phyloP scores from a whole-genome alignment of 345 rosid genomes.

The Populus nigra region DNA sequence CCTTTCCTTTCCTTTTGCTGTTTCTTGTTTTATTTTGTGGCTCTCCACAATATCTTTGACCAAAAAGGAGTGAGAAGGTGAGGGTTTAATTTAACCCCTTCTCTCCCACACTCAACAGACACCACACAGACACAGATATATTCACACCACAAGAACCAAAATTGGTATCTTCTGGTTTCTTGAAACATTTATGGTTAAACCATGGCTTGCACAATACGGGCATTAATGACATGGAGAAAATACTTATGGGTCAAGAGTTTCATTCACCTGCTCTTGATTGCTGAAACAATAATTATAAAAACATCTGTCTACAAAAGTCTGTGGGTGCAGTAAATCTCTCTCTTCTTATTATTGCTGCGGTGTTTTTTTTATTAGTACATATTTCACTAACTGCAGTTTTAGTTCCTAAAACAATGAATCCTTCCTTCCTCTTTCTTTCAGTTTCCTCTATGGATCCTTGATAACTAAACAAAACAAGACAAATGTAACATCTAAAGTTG shows the following conservation, averaged over 20 bases:
- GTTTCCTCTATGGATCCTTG: not conserved
- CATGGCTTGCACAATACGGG: constrained; percentile 33
- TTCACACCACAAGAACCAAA: constrained; percentile 2
- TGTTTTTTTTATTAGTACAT: not conserved
- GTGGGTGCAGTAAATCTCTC: not conserved
- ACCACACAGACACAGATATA: not conserved
- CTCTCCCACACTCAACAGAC: not conserved
- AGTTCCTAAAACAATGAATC: not conserved
- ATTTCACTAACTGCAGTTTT: not conserved
- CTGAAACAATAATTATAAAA: not conserved
- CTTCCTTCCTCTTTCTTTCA: not conserved
- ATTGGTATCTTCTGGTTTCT: constrained; percentile 23
- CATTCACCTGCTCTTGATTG: not conserved
- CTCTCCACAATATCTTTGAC: not conserved
- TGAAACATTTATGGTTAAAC: constrained; percentile 20
- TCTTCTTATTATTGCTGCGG: not conserved
- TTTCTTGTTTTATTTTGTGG: not conserved
- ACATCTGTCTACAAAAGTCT: not conserved
- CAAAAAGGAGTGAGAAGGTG: not conserved
- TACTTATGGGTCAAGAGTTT: not conserved
- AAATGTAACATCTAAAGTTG: not conserved
- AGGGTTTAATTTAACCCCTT: not conserved
- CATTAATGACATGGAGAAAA: constrained; percentile 29
- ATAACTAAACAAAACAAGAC: not conserved
- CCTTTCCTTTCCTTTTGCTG: not conserved